A percentile compares a stretch with the other conserved stretches of the same genome.
These are phyloP conservation scores for Chiua virens DNA, from an alignment of 768 basidiomycete species.

Conservation along the genomic window DNA sequence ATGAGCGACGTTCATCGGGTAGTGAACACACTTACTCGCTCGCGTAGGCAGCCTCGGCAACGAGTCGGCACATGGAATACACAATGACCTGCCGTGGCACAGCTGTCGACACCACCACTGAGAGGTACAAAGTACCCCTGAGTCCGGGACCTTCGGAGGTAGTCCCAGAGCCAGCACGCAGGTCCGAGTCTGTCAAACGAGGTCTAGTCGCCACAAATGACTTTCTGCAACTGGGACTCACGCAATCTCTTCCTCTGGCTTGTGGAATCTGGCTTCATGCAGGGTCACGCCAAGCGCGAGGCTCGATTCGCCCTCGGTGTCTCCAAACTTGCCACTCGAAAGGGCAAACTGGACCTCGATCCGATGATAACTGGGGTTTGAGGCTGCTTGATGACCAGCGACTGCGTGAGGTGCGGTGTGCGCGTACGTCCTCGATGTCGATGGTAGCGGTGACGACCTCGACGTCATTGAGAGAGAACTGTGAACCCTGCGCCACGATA, in stretches of 20 bases:
- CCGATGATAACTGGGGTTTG: conserved; percentile 71
- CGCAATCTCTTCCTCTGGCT: conserved; percentile 97
- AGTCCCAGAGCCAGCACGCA: conserved; percentile 99
- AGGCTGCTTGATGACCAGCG: conserved; percentile 89
- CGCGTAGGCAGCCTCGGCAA: conserved; percentile 72
- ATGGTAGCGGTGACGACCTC: conserved; percentile 96
- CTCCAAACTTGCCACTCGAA: conserved; percentile 71
- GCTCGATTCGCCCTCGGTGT: conserved; percentile 52
- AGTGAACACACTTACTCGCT: conserved; percentile 53
- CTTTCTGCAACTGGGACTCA: conserved; percentile 37
- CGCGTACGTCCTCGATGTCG: conserved; percentile 94
- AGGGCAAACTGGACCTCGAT: conserved; percentile 81
- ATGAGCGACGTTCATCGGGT: not conserved
- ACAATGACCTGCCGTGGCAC: conserved; percentile 96
- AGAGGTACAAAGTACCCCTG: conserved; percentile 96
- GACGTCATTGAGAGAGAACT: conserved; percentile 94
- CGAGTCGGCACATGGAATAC: conserved; percentile 93
- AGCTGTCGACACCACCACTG: conserved; percentile 96
- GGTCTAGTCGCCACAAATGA: not conserved
- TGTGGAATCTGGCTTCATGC: conserved; percentile 55
- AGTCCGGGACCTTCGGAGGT: conserved; percentile 87
- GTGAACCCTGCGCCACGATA: conserved; percentile 92
- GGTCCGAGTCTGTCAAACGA: conserved; percentile 72
- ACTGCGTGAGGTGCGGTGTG: conserved; percentile 81
- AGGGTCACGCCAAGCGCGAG: conserved; percentile 48